Conservation (phyloP, 768 basidiomycete genomes). For the Phylloporus sp. region DNA sequence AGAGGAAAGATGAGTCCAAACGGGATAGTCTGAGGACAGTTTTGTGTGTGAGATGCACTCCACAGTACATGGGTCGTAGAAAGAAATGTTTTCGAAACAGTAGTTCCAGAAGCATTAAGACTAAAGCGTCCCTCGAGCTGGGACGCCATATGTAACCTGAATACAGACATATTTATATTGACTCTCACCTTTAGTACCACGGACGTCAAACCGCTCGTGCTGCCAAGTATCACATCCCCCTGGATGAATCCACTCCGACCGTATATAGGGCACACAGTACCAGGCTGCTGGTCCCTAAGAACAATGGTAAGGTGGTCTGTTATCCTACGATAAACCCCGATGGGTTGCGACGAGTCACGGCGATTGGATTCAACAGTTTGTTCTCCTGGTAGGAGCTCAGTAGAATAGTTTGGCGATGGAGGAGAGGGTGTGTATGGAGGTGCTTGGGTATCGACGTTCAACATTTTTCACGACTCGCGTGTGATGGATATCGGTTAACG, state of each 20-base stretch:
- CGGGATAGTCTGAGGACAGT: constrained; percentile 34
- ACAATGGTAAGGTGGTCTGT: constrained; percentile 24
- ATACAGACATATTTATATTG: neutral
- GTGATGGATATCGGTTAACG: neutral
- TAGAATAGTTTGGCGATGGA: constrained; percentile 53
- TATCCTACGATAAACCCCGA: constrained; percentile 27
- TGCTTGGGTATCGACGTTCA: too few relatives aligned
- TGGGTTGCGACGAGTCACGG: constrained; percentile 1
- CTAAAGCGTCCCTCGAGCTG: constrained; percentile 25
- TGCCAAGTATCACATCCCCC: constrained; percentile 20
- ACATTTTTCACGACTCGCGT: constrained; percentile 3
- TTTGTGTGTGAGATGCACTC: constrained; percentile 8
- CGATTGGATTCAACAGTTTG: constrained; percentile 44
- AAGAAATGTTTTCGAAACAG: constrained; percentile 15
- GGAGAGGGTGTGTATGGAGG: constrained; percentile 50
- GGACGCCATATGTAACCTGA: neutral
- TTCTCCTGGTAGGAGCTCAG: constrained; percentile 45
- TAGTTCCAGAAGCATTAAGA: constrained; percentile 11
- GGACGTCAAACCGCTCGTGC: constrained; percentile 8
- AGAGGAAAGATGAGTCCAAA: constrained; percentile 45
- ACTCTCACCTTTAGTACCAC: constrained; percentile 22
- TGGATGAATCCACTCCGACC: constrained; percentile 18
- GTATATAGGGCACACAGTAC: constrained; percentile 19
- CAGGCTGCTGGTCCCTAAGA: constrained; percentile 22
- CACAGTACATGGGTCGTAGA: constrained; percentile 19